A percentile compares a stretch with the other conserved stretches of the same genome.
These are phyloP conservation scores for Nannochloropsis granulata DNA, from an alignment of 108 stramenopile genomes.

Conservation along the genomic window DNA sequence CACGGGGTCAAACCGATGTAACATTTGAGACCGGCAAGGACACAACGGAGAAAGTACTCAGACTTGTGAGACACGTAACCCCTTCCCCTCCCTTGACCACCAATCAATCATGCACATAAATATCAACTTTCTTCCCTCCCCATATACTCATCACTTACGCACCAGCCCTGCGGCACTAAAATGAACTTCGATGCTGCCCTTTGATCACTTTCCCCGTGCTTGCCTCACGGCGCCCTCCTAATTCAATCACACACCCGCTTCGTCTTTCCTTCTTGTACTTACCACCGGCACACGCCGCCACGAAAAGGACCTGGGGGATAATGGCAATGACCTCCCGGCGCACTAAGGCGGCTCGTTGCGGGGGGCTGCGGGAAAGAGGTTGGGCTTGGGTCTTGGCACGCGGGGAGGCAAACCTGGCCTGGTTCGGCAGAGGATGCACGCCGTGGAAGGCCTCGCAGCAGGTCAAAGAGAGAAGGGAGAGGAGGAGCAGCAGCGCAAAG, in stretches of 20 bases:
- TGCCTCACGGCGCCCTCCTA: no score
- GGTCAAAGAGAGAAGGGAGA: neutral
- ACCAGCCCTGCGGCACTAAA: no score
- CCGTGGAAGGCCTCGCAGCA: neutral
- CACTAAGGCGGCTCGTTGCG: neutral
- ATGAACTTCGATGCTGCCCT: no score
- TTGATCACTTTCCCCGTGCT: no score
- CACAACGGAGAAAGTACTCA: no score
- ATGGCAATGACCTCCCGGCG: neutral
- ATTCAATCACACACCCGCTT: neutral
- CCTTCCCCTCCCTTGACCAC: no score
- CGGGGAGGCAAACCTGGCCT: neutral
- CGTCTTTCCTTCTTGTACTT: neutral
- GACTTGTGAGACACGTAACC: no score
- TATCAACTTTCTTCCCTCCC: no score
- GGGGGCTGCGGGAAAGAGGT: neutral
- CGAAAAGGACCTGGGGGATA: neutral
- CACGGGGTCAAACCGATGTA: no score
- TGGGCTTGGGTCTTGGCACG: neutral
- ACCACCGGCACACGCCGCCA: neutral
- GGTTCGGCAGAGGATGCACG: neutral
- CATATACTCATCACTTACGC: no score
- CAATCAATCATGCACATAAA: no score
- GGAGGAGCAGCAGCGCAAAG: neutral
- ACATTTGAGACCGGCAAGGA: no score